Conservation (phyloP, 495 filamentous ascomycete species). For the Lasiosphaeria miniovina region DNA sequence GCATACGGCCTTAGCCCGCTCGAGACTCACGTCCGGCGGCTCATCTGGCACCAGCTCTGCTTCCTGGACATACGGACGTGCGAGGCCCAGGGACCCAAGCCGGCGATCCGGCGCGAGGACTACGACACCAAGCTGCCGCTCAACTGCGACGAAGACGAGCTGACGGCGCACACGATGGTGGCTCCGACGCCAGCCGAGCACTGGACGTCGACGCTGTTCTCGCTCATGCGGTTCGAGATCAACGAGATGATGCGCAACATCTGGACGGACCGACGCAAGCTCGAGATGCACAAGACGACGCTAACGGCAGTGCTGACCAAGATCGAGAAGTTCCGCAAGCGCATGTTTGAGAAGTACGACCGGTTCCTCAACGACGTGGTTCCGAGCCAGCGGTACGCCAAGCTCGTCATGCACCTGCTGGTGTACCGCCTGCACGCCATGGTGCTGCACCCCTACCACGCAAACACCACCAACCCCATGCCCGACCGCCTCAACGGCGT, state of each 20-base stretch:
- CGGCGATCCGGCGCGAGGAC: constrained; percentile 64
- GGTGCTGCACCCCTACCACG: constrained; percentile 63
- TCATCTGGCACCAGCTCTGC: constrained; percentile 73
- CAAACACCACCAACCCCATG: constrained; percentile 52
- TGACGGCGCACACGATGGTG: constrained; percentile 36
- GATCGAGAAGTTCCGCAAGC: constrained; percentile 58
- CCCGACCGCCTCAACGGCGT: constrained; percentile 44
- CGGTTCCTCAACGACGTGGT: constrained; percentile 53
- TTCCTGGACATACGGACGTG: constrained; percentile 74
- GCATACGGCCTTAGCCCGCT: constrained; percentile 60
- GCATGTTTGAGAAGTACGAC: constrained; percentile 59
- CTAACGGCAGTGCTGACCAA: constrained; percentile 55
- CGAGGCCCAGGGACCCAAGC: constrained; percentile 70
- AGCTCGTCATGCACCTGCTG: constrained; percentile 59
- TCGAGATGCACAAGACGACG: constrained; percentile 59
- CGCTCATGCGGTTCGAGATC: constrained; percentile 65
- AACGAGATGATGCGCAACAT: constrained; percentile 68
- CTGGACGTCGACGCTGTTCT: constrained; percentile 67
- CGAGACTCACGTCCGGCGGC: constrained; percentile 69
- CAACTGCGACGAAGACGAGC: constrained; percentile 62
- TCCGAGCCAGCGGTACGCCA: constrained; percentile 58
- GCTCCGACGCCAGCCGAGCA: constrained; percentile 42
- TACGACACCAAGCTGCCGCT: constrained; percentile 66
- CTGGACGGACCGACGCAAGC: constrained; percentile 58
- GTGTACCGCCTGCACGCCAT: constrained; percentile 60